Percentiles rank a stretch among this genome's conserved stretches.
Evolutionary conservation across 2,329 filamentous ascomycete species (phyloP).

Genomic region (Chaetothyriales sp.): DNA sequence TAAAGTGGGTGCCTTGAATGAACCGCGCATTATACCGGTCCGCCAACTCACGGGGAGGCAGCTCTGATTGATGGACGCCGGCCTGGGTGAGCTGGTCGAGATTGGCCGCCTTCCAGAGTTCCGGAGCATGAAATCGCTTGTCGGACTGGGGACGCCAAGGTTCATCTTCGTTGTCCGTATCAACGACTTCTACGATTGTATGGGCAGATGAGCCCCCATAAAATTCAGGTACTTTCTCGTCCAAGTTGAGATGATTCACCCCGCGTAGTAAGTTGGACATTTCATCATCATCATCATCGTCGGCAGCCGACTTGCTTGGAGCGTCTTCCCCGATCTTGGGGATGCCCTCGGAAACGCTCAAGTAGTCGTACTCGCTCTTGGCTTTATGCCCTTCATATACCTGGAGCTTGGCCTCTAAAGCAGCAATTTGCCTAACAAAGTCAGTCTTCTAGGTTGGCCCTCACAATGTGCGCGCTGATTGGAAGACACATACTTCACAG

Average conservation of each 20-base stretch:
- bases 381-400: constrained; percentile 3
- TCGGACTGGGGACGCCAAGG: background rate
- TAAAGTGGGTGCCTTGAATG: constrained; percentile 6
- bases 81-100: constrained; percentile 1
- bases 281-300: constrained; percentile 2
- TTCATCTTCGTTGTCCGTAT: constrained; percentile 1
- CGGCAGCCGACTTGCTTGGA: background rate
- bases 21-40: constrained; percentile 3
- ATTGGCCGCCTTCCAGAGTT: constrained; percentile 1
- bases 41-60: constrained; percentile 3
- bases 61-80: constrained; percentile 1
- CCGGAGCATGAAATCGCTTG: background rate
- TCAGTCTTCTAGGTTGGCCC: background rate
- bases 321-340: background rate
- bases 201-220: constrained; percentile 2
- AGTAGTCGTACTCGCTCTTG: background rate
- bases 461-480: background rate
- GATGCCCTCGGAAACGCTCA: background rate
- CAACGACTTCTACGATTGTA: constrained; percentile 5
- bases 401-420: constrained; percentile 5
- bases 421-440: constrained; percentile 3
- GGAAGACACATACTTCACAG: constrained; percentile 2
- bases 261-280: constrained; percentile 5
- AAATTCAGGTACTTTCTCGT: constrained; percentile 3
- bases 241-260: constrained; percentile 6